phyloP scores from a whole-genome alignment of 768 basidiomycete genomes.

The Mycena belliarum region DNA sequence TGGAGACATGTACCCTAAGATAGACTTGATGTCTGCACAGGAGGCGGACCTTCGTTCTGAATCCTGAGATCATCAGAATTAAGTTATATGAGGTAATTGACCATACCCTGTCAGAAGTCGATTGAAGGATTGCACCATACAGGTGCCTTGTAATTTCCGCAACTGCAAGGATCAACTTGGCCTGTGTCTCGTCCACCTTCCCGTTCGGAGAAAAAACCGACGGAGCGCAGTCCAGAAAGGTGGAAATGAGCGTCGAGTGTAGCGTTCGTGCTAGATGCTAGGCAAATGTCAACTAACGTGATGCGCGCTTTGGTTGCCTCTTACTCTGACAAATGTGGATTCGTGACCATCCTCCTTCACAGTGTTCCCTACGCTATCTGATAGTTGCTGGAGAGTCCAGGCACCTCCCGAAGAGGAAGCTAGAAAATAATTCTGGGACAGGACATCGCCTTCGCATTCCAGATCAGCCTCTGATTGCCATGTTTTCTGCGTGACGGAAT shows the following conservation, averaged over 20 bases:
- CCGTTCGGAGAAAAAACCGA: conserved; percentile 71
- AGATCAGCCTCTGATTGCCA: conserved; percentile 40
- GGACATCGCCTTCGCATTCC: conserved; percentile 38
- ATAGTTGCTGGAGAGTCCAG: conserved; percentile 39
- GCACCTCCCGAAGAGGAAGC: conserved; percentile 21
- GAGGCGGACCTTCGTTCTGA: conserved; percentile 28
- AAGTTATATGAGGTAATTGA: not conserved
- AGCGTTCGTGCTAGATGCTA: conserved; percentile 73
- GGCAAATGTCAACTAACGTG: conserved; percentile 4
- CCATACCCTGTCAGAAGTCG: conserved; percentile 36
- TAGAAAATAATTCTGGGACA: conserved; percentile 25
- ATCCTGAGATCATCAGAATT: conserved; percentile 19
- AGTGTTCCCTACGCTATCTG: conserved; percentile 8
- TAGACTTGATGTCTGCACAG: conserved; percentile 50
- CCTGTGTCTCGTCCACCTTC: conserved; percentile 59
- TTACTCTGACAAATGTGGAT: conserved; percentile 16
- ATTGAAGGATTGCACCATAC: conserved; percentile 57
- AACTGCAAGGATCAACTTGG: conserved; percentile 59
- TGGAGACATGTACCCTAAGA: conserved; percentile 74
- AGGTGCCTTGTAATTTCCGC: conserved; percentile 58
- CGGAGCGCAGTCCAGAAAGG: conserved; percentile 87
- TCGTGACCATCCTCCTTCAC: conserved; percentile 3
- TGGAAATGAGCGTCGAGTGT: conserved; percentile 77
- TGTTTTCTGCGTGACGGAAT: conserved; percentile 1
- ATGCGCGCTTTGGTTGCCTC: not conserved